Evolutionary conservation across 2,329 filamentous ascomycete genomes (phyloP).

Genomic region (Aureobasidium sp.): DNA sequence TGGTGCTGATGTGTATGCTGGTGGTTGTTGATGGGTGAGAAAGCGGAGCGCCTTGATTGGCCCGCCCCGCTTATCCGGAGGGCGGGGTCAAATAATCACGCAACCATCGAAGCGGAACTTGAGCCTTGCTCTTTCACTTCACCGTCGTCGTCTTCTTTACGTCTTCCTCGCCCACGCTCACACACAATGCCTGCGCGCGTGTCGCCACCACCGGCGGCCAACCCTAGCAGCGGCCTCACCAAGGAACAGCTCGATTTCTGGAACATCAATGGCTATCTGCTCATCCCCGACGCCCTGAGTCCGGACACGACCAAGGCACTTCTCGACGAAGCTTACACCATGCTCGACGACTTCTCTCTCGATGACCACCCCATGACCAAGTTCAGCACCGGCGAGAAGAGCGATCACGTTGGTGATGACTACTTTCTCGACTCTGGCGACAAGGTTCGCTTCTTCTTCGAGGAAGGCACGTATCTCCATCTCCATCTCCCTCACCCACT

Average conservation of each 20-base stretch:
- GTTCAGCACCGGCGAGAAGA: slow-evolving; percentile 74
- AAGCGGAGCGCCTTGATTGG: no score
- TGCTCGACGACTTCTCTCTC: slow-evolving; percentile 73
- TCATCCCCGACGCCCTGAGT: slow-evolving; percentile 71
- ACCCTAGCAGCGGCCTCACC: slow-evolving; percentile 52
- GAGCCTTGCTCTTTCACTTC: no score
- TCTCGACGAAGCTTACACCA: slow-evolving; percentile 63
- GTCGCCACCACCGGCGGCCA: slow-evolving; percentile 22
- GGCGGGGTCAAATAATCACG: no score
- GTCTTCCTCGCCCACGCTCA: not conserved
- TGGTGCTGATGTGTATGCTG: no score
- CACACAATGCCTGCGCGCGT: slow-evolving; percentile 20
- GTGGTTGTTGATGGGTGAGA: no score
- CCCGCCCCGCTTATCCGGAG: no score
- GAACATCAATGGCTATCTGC: slow-evolving; percentile 78
- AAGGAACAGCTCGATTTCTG: slow-evolving; percentile 65
- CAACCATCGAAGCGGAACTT: no score
- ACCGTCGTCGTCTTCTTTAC: not conserved
- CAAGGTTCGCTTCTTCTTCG: slow-evolving; percentile 95
- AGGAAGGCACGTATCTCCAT: slow-evolving; percentile 51
- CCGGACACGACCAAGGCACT: slow-evolving; percentile 59
- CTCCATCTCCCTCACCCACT: not conserved
- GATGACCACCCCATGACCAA: slow-evolving; percentile 82
- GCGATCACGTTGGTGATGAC: slow-evolving; percentile 81
- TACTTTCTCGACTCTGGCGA: slow-evolving; percentile 90